Evolutionary conservation across 164 flowering plant genomes (phyloP), one percentile per base, ranked within the genome.

Genomic region (Stephania cephalantha): DNA sequence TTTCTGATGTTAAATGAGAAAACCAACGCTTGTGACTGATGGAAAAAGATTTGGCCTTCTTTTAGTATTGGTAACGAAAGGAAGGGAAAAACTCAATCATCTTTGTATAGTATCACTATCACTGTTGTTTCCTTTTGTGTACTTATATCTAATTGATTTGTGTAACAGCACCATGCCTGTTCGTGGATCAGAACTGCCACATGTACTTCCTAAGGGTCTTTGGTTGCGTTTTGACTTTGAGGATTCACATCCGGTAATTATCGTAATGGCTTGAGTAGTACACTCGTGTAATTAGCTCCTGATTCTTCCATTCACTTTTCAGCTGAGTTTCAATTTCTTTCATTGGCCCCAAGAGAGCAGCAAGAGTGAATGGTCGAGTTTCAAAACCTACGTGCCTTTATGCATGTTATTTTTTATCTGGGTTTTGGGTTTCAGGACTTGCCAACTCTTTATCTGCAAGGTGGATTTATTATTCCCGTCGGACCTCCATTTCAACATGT

Each of bases 151-250:
- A 31, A 44, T 73, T 78, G 61, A 4, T 71, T 66, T 79, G 53
- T 68, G 70, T 10, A 68, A 78, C 88, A 92, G 97, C 87, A 88
- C 91, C 9, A 12, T 58, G 22, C 84, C 79, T 75, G 85, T 84
- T 67, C 84, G 84, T 74, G 86, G 85, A 25, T 78, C 85, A 10
- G 79, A 88, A 22, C 50, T 86, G 79, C 82, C 82, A 63, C 84
- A 69, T 63, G 50, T 70, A 68, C 73, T 93, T 68, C 99, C 97
- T 2, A 82, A 82, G 72, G 99, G 99, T 70, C 88, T 87, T 64
- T 95, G 97, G 97, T 75, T 85, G 84, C 84, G 84, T 61, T 95
- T 95, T 79, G 94, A 95, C 81, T 95, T 95, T 83, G 88, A 86
- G 29, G 97, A 95, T 80, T 79, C 90, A 53, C 99, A 93, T 86